Percentiles rank a stretch among this genome's conserved stretches.
phyloP scores from a whole-genome alignment of 257 asterid genomes.

The Prunella vulgaris region DNA sequence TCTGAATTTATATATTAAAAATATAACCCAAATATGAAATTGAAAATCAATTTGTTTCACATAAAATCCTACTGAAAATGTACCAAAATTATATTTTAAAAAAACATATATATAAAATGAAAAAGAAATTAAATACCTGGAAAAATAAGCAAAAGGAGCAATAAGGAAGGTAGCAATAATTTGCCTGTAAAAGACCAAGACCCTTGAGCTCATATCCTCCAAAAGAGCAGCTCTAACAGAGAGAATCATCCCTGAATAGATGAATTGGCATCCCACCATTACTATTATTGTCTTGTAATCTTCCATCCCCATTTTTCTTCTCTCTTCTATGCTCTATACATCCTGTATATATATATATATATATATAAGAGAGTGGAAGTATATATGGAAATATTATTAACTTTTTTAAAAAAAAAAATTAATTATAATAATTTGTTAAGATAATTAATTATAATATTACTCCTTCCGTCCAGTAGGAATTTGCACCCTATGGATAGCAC shows the following conservation, averaged over 20 bases:
- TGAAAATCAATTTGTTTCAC: too few relatives aligned
- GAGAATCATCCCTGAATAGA: slow-evolving; percentile 42
- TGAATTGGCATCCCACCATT: slow-evolving; percentile 47
- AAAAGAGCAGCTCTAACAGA: slow-evolving; percentile 38
- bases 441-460: too few relatives aligned
- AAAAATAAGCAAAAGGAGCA: slow-evolving; percentile 32
- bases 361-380: neutral
- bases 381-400: too few relatives aligned
- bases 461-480: too few relatives aligned
- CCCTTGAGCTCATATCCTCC: slow-evolving; percentile 50
- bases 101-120: too few relatives aligned
- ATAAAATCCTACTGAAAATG: neutral
- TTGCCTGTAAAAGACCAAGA: slow-evolving; percentile 62
- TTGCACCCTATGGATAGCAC: too few relatives aligned
- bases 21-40: too few relatives aligned
- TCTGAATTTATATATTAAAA: too few relatives aligned
- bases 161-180: slow-evolving; percentile 39
- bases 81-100: too few relatives aligned
- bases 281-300: slow-evolving; percentile 38
- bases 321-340: too few relatives aligned
- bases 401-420: too few relatives aligned
- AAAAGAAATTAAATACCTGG: slow-evolving; percentile 3
- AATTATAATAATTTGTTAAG: neutral
- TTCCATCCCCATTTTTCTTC: slow-evolving; percentile 34
- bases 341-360: neutral